These are phyloP conservation scores for Parachlorella kessleri DNA, from an alignment of 139 green algal genomes.

Conservation along the genomic window DNA sequence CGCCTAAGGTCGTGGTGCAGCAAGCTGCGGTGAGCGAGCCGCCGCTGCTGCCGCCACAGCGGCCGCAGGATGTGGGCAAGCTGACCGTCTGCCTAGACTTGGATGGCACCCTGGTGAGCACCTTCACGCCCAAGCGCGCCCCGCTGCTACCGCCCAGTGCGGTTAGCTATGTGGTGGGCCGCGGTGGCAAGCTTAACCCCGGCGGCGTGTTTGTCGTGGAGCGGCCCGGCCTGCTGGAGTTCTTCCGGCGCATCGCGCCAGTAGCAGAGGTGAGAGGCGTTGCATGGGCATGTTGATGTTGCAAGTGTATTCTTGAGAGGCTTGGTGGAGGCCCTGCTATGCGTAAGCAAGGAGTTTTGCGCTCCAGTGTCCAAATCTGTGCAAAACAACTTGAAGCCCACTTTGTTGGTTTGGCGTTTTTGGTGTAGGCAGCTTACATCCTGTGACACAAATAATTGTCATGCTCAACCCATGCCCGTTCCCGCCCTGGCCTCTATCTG, in stretches of 20 bases:
- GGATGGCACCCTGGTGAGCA: constrained; percentile 84
- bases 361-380: too few relatives aligned
- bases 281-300: too few relatives aligned
- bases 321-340: too few relatives aligned
- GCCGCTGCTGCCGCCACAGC: constrained; percentile 46
- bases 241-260: constrained; percentile 53
- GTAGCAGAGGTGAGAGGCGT: constrained; percentile 45
- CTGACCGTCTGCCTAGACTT: constrained; percentile 89
- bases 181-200: constrained; percentile 76
- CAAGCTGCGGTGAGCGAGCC: neutral
- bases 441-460: too few relatives aligned
- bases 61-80: constrained; percentile 31
- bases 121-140: constrained; percentile 74
- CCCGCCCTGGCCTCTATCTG: too few relatives aligned
- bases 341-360: too few relatives aligned
- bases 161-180: constrained; percentile 71
- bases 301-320: too few relatives aligned
- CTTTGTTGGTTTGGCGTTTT: too few relatives aligned
- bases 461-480: too few relatives aligned
- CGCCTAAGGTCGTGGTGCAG: too few relatives aligned
- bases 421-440: too few relatives aligned
- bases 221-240: constrained; percentile 77
- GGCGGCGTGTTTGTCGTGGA: constrained; percentile 85
- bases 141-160: constrained; percentile 61
- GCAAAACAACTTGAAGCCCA: too few relatives aligned